Evolutionary conservation across 257 asterid species (phyloP), one percentile per base, ranked within the genome.

Genomic region (Lantana camara): DNA sequence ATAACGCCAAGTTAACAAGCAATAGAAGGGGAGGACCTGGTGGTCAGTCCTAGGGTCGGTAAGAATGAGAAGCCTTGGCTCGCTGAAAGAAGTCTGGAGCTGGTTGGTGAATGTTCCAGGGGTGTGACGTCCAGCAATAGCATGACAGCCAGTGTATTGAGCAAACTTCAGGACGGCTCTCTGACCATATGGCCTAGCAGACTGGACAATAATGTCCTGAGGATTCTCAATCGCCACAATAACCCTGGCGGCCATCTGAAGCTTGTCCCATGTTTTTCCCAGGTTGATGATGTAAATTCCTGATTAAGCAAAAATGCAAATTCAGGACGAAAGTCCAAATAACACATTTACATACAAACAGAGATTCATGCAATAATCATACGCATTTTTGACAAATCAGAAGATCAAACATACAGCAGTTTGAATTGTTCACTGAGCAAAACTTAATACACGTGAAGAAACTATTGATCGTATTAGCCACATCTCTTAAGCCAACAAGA

Each of bases 61-160:
- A 13, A 74, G 75, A 58, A 74, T 64, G 44, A 74, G 69, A 34
- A 74, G 72, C 55, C 79, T 74, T 48, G 79, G 79, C 72, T 74
- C 79, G 19, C 72, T 69, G 50, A 69, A 74, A 17, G 79, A 74
- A 9, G 79, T 74, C 56, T 74, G 79, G 20, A 77, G 65, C 63
- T 77, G 78, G 17, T 72, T 77, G 10, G 79, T 77, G 37, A 77
- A 73, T 5, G 75, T 73, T 23, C 82, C 82, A 57, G 79, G 82
- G n/a, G 82, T 77, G 64, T 77, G 82, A 13, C 76, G 79, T 7
- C 82, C 82, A 17, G 82, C 82, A 68, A 77, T 77, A 0, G 82
- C 76, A 6, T 73, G 72, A 50, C 67, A 71, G 60, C 82, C 79
- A 9, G 82, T 77, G 15, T 77, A 73, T 27, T 73, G 79, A 0